These are phyloP conservation scores for Dipteronia dyeriana DNA, from an alignment of 345 rosid species.

Conservation along the genomic window DNA sequence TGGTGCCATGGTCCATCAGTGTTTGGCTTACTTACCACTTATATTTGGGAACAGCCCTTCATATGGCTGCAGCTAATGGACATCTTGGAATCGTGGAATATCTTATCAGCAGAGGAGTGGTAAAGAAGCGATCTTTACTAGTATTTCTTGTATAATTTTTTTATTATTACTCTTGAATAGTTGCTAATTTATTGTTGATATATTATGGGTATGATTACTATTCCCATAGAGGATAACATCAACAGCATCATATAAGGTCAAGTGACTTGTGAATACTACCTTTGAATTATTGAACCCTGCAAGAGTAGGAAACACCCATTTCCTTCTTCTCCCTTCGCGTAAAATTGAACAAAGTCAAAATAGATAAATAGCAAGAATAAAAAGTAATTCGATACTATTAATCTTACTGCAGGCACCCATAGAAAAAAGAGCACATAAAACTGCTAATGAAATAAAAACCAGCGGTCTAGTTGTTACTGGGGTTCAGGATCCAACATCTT, in stretches of 20 bases:
- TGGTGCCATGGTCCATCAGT: background rate
- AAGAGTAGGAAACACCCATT: constrained; percentile 91
- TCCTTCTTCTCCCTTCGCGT: constrained; percentile 92
- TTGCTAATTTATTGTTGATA: background rate
- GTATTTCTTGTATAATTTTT: background rate
- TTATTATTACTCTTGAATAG: background rate
- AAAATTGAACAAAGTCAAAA: constrained; percentile 22
- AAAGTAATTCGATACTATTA: background rate
- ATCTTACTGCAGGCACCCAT: background rate
- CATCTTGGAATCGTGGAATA: constrained; percentile 68
- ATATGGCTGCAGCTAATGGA: constrained; percentile 96
- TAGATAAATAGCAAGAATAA: constrained; percentile 16
- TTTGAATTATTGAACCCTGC: constrained; percentile 42
- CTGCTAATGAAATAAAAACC: background rate
- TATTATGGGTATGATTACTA: background rate
- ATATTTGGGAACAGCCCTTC: constrained; percentile 62
- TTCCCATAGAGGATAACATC: background rate
- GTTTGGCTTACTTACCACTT: constrained; percentile 1
- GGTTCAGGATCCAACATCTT: background rate
- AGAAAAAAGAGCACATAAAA: background rate
- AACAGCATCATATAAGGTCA: constrained; percentile 7
- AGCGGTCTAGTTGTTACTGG: background rate
- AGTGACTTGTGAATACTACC: constrained; percentile 45
- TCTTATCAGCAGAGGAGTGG: constrained; percentile 70
- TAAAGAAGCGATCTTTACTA: constrained; percentile 32